These are phyloP conservation scores for Hypoxylon subgilvum DNA, from an alignment of 495 filamentous ascomycete genomes.

Conservation along the genomic window DNA sequence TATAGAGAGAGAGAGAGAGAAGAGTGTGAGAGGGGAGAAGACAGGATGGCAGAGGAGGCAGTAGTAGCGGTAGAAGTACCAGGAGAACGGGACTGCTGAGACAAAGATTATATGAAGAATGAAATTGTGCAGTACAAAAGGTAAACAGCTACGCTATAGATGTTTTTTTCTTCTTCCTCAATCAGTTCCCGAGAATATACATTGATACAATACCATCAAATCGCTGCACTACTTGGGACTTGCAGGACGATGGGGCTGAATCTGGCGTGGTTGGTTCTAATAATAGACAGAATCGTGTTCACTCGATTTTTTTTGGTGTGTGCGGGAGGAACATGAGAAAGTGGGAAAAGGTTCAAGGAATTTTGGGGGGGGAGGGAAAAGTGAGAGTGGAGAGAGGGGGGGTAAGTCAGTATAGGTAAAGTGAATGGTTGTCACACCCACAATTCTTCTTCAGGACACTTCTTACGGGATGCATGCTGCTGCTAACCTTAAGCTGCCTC, in stretches of 20 bases:
- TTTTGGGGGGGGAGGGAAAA: conserved; percentile 36
- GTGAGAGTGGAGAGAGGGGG: conserved; percentile 30
- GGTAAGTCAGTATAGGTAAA: no score
- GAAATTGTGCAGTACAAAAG: neutral
- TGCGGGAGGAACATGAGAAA: conserved; percentile 36
- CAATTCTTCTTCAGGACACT: conserved; percentile 1
- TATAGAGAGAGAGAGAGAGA: conserved; percentile 6
- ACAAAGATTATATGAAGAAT: neutral
- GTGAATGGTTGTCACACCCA: conserved; percentile 37
- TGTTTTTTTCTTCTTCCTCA: conserved; percentile 12
- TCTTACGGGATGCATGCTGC: conserved; percentile 8
- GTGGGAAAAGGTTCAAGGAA: conserved; percentile 36
- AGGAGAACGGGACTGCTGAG: no score
- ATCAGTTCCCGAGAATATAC: conserved; percentile 31
- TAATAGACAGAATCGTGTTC: conserved; percentile 53
- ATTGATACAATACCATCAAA: conserved; percentile 6
- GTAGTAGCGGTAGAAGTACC: conserved; percentile 20
- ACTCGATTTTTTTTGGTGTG: conserved; percentile 41
- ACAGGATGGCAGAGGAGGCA: no score
- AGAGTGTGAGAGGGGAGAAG: no score
- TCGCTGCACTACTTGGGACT: conserved; percentile 40
- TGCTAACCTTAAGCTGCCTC: no score
- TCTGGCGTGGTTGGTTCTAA: conserved; percentile 54
- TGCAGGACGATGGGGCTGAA: conserved; percentile 53
- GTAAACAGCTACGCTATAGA: conserved; percentile 32